Percentiles rank a stretch among this genome's conserved stretches.
Evolutionary conservation across 179 eudicot species (phyloP).

Genomic region (Spinacia oleracea): DNA sequence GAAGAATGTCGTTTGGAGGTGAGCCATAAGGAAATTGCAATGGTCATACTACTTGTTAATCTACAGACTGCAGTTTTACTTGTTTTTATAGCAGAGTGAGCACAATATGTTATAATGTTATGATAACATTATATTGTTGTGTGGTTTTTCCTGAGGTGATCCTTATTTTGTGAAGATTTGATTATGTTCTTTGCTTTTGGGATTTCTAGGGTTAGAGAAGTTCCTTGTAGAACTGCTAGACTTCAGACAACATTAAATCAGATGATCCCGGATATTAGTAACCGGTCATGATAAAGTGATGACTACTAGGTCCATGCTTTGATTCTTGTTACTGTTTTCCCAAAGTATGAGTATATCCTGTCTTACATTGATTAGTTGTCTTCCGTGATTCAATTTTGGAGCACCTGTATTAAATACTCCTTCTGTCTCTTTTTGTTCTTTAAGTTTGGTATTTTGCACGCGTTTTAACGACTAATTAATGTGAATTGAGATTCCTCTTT

Average conservation of each 20-base stretch:
- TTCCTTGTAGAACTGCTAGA: neutral
- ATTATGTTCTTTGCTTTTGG: too few relatives aligned
- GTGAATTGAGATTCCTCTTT: too few relatives aligned
- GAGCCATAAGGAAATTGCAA: neutral
- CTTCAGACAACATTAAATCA: neutral
- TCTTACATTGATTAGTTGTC: neutral
- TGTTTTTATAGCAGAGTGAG: neutral
- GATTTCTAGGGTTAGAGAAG: neutral
- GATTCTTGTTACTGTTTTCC: neutral
- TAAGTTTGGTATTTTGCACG: too few relatives aligned
- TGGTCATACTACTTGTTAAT: neutral
- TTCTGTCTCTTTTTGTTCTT: too few relatives aligned
- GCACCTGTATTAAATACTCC: too few relatives aligned
- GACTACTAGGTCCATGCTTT: neutral
- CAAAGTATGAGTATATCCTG: neutral
- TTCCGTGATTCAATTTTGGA: neutral
- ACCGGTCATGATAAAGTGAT: neutral
- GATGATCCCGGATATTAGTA: neutral
- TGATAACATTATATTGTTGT: too few relatives aligned
- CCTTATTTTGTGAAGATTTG: neutral
- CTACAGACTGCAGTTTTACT: neutral
- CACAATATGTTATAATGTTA: neutral
- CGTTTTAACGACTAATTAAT: too few relatives aligned
- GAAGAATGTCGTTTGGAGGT: neutral
- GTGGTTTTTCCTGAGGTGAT: neutral